Percentiles rank a stretch among this genome's conserved stretches.
phyloP scores from a whole-genome alignment of 2,329 filamentous ascomycete species.

The Aspergillus novoparasiticus region DNA sequence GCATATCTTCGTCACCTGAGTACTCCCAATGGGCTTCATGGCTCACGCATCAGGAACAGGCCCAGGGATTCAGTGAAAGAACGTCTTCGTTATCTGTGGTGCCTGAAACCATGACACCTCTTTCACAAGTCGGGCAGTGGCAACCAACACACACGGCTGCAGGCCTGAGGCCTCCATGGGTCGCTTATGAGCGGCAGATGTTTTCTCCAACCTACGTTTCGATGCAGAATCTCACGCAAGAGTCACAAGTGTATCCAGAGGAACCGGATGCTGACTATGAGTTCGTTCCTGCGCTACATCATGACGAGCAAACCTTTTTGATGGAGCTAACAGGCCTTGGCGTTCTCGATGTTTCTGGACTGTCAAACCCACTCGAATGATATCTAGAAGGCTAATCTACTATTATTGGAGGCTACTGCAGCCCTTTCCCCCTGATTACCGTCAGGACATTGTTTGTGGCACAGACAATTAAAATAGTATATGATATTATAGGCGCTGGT shows the following conservation, averaged over 20 bases:
- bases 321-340: neutral
- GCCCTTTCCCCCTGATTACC: neutral
- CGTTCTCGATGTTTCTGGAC: neutral
- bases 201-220: neutral
- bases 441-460: neutral
- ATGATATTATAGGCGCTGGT: neutral
- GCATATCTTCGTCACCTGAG: neutral
- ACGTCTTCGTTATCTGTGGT: neutral
- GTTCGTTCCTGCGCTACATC: neutral
- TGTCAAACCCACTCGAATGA: neutral
- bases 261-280: neutral
- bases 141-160: neutral
- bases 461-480: neutral
- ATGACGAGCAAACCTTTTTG: neutral
- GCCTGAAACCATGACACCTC: neutral
- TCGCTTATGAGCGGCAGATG: neutral
- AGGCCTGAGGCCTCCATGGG: neutral
- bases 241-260: neutral
- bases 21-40: neutral
- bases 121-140: neutral
- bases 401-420: neutral
- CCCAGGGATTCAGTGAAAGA: neutral
- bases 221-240: neutral
- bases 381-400: neutral
- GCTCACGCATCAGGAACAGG: neutral